Percentiles rank a stretch among this genome's conserved stretches.
Conservation (phyloP, 2,329 filamentous ascomycete species). For the Aspergillus neotritici region DNA sequence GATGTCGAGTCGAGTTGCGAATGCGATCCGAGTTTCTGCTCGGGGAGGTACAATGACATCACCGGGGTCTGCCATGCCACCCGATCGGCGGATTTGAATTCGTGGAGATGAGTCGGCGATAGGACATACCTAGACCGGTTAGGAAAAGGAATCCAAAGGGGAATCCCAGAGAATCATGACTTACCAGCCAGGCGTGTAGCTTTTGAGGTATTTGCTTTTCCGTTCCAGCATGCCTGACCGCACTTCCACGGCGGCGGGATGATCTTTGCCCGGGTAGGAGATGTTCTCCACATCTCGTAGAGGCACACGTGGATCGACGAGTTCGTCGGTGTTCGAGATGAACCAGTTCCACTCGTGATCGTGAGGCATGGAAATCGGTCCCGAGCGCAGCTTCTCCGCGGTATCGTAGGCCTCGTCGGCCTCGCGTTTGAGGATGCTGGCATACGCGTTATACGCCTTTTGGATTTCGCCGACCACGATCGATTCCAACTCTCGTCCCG, state of each 20-base stretch:
- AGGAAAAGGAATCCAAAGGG: constrained; percentile 2
- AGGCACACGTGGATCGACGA: constrained; percentile 78
- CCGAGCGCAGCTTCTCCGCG: constrained; percentile 73
- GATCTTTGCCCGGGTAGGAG: constrained; percentile 83
- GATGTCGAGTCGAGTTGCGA: constrained; percentile 76
- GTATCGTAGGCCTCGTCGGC: constrained; percentile 73
- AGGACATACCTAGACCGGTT: constrained; percentile 70
- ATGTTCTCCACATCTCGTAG: constrained; percentile 75
- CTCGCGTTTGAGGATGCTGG: constrained; percentile 84
- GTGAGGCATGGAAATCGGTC: constrained; percentile 87
- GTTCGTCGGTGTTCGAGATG: constrained; percentile 72
- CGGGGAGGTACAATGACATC: constrained; percentile 92
- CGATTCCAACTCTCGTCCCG: constrained; percentile 87
- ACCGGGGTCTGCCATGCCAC: constrained; percentile 74
- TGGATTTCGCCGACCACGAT: constrained; percentile 98
- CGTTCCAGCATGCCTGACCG: constrained; percentile 86
- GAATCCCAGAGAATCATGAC: constrained; percentile 27
- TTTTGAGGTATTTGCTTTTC: constrained; percentile 98
- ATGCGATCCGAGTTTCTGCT: constrained; percentile 92
- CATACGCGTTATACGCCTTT: constrained; percentile 92
- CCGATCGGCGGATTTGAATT: constrained; percentile 98
- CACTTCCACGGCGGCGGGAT: constrained; percentile 77
- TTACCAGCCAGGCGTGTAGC: constrained; percentile 91
- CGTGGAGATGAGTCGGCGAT: constrained; percentile 92
- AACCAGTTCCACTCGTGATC: constrained; percentile 87